Evolutionary conservation across 2,329 filamentous ascomycete species (phyloP).

Genomic region (Trichoderma sp.): DNA sequence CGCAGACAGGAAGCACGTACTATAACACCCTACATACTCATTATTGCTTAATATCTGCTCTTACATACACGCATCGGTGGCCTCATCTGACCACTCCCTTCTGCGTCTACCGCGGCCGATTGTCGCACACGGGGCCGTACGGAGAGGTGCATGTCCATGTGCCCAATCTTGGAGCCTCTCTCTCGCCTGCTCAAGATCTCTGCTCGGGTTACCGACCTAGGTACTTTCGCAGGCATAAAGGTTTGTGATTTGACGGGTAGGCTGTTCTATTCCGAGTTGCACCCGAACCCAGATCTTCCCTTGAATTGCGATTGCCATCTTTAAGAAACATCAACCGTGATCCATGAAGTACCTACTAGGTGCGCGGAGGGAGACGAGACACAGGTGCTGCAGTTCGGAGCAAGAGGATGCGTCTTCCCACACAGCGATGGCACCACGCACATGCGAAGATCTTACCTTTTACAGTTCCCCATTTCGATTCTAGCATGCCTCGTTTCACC

Average conservation of each 20-base stretch:
- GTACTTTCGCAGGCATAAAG: too few relatives aligned
- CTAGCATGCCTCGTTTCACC: too few relatives aligned
- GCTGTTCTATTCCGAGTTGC: neutral
- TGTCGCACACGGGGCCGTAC: neutral
- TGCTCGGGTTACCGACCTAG: neutral
- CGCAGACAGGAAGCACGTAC: slow-evolving; percentile 3
- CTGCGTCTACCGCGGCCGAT: slow-evolving; percentile 10
- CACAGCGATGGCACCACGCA: too few relatives aligned
- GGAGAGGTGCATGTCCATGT: neutral
- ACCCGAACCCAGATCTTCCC: neutral
- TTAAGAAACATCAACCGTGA: too few relatives aligned
- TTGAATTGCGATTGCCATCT: neutral
- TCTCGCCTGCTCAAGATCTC: neutral
- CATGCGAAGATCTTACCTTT: too few relatives aligned
- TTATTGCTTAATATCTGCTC: neutral
- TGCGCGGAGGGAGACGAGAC: neutral
- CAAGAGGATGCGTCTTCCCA: neutral
- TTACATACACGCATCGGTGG: slow-evolving; percentile 15
- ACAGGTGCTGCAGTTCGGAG: slow-evolving; percentile 1
- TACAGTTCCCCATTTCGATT: too few relatives aligned
- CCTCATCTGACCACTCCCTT: slow-evolving; percentile 25
- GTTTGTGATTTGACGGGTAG: neutral
- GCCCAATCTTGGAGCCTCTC: neutral
- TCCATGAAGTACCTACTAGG: too few relatives aligned
- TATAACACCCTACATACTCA: neutral